Evolutionary conservation across 257 asterid genomes (phyloP).

Genomic region (Solanum chiquidenum): DNA sequence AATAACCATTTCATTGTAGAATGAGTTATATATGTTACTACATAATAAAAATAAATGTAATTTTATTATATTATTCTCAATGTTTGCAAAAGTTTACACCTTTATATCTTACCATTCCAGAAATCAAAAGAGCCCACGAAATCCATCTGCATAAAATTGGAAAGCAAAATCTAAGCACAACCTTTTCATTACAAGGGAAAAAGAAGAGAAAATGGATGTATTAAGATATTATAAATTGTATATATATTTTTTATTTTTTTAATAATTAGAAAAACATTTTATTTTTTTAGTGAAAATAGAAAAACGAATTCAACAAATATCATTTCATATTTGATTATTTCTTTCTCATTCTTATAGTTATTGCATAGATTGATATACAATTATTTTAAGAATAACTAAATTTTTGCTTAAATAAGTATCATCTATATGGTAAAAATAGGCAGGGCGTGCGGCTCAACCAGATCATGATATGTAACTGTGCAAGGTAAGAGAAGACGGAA

Average conservation of each 20-base stretch:
- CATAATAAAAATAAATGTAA: neutral
- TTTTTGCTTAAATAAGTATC: neutral
- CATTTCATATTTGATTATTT: neutral
- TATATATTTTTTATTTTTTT: too few relatives aligned
- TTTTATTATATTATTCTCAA: neutral
- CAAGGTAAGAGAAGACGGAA: too few relatives aligned
- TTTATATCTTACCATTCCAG: conserved; percentile 24
- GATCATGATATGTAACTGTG: too few relatives aligned
- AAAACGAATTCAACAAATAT: neutral
- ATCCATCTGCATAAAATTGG: conserved; percentile 32
- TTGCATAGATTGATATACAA: neutral
- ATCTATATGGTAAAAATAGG: too few relatives aligned
- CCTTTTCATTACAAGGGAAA: neutral
- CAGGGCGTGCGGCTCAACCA: too few relatives aligned
- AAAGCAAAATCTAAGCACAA: neutral
- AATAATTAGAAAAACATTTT: too few relatives aligned
- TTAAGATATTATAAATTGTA: neutral
- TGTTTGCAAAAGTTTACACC: neutral
- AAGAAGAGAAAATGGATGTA: neutral
- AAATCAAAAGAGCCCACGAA: conserved; percentile 25
- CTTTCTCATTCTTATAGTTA: neutral
- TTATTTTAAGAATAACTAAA: neutral
- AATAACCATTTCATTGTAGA: neutral
- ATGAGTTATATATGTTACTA: neutral
- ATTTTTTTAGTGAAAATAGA: too few relatives aligned